These are phyloP conservation scores for Piper longum DNA, from an alignment of 164 flowering plant species.

Conservation along the genomic window DNA sequence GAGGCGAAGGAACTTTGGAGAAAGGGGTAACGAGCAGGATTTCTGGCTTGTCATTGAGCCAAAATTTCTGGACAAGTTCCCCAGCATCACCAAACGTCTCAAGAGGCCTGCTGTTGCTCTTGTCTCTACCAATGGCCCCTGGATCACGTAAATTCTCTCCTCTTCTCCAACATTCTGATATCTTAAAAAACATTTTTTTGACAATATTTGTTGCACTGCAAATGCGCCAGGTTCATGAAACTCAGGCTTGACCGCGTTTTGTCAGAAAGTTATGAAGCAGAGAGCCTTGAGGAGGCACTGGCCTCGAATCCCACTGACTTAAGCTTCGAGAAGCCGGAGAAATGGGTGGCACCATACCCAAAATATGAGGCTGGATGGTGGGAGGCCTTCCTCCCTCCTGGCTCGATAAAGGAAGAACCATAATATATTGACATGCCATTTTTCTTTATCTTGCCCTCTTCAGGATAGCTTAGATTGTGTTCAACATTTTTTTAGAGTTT, in stretches of 20 bases:
- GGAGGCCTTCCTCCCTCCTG: constrained; percentile 66
- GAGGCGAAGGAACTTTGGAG: constrained; percentile 50
- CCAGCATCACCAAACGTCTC: constrained; percentile 58
- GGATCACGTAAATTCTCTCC: constrained; percentile 73
- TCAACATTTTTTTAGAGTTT: no score
- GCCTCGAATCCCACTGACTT: constrained; percentile 54
- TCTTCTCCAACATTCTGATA: not conserved
- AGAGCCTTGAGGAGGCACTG: constrained; percentile 69
- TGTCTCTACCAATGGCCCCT: constrained; percentile 79
- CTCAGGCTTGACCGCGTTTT: constrained; percentile 82
- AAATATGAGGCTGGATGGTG: constrained; percentile 98
- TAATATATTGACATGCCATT: no score
- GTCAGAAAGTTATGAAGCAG: constrained; percentile 61
- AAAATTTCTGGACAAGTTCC: constrained; percentile 83
- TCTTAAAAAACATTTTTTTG: not conserved
- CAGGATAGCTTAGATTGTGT: no score
- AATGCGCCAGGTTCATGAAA: constrained; percentile 76
- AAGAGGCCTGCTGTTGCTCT: constrained; percentile 91
- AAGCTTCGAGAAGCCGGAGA: constrained; percentile 74
- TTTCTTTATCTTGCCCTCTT: no score
- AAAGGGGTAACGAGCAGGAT: constrained; percentile 63
- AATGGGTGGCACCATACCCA: constrained; percentile 91
- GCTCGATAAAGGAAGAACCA: constrained; percentile 14
- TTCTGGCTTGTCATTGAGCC: constrained; percentile 97
- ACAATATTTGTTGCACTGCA: not conserved